phyloP scores from a whole-genome alignment of 2,329 filamentous ascomycete genomes.

The Cladobotryum protrusum region DNA sequence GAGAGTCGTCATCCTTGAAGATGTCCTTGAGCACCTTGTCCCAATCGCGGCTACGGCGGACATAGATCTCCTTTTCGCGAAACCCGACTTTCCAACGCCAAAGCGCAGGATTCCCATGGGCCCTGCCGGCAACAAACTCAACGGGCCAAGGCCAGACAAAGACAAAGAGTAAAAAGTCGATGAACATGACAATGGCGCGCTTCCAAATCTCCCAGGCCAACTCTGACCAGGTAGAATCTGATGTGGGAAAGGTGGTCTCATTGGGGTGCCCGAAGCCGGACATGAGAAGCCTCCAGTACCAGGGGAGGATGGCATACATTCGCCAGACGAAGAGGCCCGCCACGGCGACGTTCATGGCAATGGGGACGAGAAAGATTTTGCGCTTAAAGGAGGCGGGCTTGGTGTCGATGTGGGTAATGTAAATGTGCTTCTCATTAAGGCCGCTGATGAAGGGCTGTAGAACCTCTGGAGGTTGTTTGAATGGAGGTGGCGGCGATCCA shows the following conservation, averaged over 20 bases:
- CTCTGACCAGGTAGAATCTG: conserved; percentile 48
- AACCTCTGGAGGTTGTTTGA: conserved; percentile 56
- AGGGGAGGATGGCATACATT: conserved; percentile 60
- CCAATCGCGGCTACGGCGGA: conserved; percentile 72
- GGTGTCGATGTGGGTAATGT: conserved; percentile 77
- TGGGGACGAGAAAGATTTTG: conserved; percentile 75
- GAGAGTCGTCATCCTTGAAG: conserved; percentile 44
- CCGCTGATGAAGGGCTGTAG: conserved; percentile 60
- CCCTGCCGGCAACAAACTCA: conserved; percentile 60
- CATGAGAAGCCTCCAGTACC: conserved; percentile 63
- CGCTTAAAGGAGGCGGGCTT: conserved; percentile 66
- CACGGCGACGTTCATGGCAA: conserved; percentile 68
- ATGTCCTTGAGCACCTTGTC: conserved; percentile 52
- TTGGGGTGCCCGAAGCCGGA: conserved; percentile 61
- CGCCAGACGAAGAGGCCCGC: conserved; percentile 60
- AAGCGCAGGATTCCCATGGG: conserved; percentile 53
- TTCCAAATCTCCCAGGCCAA: conserved; percentile 51
- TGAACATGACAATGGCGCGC: conserved; percentile 59
- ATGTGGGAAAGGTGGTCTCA: conserved; percentile 57
- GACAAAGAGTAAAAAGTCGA: conserved; percentile 65
- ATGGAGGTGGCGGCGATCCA: conserved; percentile 53
- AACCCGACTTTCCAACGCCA: conserved; percentile 78
- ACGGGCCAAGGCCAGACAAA: conserved; percentile 69
- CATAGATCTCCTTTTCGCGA: conserved; percentile 70
- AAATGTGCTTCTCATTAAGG: conserved; percentile 65